Base-by-base conservation (phyloP, 2,329 filamentous ascomycete species). In the Neonectria magnoliae region DNA sequence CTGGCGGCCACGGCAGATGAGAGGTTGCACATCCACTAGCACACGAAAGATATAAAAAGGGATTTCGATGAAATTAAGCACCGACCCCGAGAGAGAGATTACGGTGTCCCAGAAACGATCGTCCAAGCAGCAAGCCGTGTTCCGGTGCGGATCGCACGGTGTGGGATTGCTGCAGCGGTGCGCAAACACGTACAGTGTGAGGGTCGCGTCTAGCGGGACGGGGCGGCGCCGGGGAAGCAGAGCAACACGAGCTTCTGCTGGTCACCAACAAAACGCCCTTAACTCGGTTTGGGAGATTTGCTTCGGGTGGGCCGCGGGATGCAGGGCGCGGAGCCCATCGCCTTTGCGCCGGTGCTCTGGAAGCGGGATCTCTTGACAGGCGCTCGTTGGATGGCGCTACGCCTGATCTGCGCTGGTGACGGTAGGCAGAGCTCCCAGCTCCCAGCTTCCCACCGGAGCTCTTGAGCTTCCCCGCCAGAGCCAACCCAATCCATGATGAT, bases 311-410 rank as follows among this genome's bases (percentile, higher is more conserved):
- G 64, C 66, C 69, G 63, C 66, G 65, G 66, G 70, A 74, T 72
- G 66, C 67, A 73, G 68, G 71, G 60, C 65, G 68, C 45, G 64
- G 44, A 51, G 57, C 47, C 64, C 69, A 64, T 65, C 66, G 63
- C 50, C 59, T n/a, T 60, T 70, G 74, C 68, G 67, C 75, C 73
- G 72, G 74, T 74, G 70, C 65, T 70, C 70, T 76, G 74, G 75
- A 68, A 71, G 72, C 69, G 68, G 74, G 71, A 75, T 73, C 72
- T 68, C 65, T 71, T 75, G 73, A 76, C 74, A 72, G 69, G 69
- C 67, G 55, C 62, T 60, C 55, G 55, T 64, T 64, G 60, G 67
- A 66, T 68, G 67, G 68, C 73, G 70, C 72, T 75, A 71, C 67
- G 57, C 72, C 62, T 60, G 68, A 73, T 73, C 53, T 60, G 65